These are phyloP conservation scores for Candida dubliniensis DNA, from an alignment of 1,139 yeast genomes.

Conservation along the genomic window DNA sequence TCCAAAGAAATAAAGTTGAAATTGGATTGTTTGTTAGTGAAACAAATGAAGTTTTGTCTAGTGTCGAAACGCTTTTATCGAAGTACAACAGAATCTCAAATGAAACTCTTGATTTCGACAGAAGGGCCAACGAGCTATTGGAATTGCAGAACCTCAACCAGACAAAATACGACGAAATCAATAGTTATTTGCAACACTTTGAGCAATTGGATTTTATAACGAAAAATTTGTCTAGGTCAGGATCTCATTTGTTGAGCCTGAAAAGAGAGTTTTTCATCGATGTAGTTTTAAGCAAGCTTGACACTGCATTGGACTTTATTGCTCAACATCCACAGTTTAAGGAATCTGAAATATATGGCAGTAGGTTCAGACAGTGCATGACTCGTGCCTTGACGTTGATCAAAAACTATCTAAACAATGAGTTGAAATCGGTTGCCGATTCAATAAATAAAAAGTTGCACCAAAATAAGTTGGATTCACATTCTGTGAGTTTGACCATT, in stretches of 20 bases:
- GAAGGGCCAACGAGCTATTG: slow-evolving; percentile 54
- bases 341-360: slow-evolving; percentile 69
- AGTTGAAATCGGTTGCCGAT: slow-evolving; percentile 35
- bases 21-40: slow-evolving; percentile 40
- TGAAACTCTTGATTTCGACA: slow-evolving; percentile 66
- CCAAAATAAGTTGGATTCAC: slow-evolving; percentile 28
- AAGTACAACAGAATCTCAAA: slow-evolving; percentile 57
- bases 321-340: slow-evolving; percentile 49
- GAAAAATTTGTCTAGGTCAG: slow-evolving; percentile 66
- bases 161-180: slow-evolving; percentile 48
- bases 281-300: slow-evolving; percentile 57
- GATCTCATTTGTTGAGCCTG: slow-evolving; percentile 55
- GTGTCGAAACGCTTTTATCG: slow-evolving; percentile 43
- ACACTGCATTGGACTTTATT: slow-evolving; percentile 46
- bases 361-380: slow-evolving; percentile 81
- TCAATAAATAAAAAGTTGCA: slow-evolving; percentile 46
- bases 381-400: slow-evolving; percentile 78
- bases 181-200: slow-evolving; percentile 56
- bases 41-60: slow-evolving; percentile 39
- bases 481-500: slow-evolving; percentile 18
- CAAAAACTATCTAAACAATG: slow-evolving; percentile 61
- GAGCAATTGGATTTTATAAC: slow-evolving; percentile 72
- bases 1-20: slow-evolving; percentile 33
- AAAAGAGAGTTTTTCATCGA: slow-evolving; percentile 14
- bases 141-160: slow-evolving; percentile 50